Conservation (phyloP, 371 early-diverging fungal species). For the Chytridium lagenaria region DNA sequence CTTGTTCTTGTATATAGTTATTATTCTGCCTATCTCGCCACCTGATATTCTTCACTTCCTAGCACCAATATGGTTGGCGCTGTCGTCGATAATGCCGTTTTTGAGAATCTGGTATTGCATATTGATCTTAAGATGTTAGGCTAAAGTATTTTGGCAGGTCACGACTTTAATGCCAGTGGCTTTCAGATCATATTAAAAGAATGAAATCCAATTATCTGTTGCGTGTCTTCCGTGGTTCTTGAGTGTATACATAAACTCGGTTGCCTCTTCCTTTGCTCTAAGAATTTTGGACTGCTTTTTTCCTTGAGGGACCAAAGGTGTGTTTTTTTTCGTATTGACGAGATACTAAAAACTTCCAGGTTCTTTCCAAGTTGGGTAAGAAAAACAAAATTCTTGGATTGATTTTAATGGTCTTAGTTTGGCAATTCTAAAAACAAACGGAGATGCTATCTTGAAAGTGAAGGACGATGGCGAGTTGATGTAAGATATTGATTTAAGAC, state of each 20-base stretch:
- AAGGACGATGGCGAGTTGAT: slow-evolving; percentile 94
- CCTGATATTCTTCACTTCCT: too few relatives aligned
- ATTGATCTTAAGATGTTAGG: not conserved
- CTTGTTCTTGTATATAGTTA: not conserved
- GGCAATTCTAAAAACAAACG: slow-evolving; percentile 92
- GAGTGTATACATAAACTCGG: slow-evolving; percentile 90
- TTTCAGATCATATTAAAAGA: slow-evolving; percentile 77
- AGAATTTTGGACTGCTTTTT: slow-evolving; percentile 88
- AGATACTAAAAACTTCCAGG: slow-evolving; percentile 23
- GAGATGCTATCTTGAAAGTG: slow-evolving; percentile 80
- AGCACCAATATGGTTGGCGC: slow-evolving; percentile 98
- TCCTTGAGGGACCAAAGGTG: slow-evolving; percentile 89
- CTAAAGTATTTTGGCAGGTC: slow-evolving; percentile 34
- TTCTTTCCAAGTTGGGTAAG: slow-evolving; percentile 88
- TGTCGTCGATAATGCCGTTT: slow-evolving; percentile 91
- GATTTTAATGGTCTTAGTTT: slow-evolving; percentile 54
- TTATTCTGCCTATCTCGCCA: too few relatives aligned
- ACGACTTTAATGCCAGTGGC: slow-evolving; percentile 58
- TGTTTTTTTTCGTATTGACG: not conserved
- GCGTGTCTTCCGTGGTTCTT: slow-evolving; percentile 97
- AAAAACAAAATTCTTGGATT: slow-evolving; percentile 12
- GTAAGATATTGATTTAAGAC: slow-evolving; percentile 35
- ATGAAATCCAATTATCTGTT: slow-evolving; percentile 93
- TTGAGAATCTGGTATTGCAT: slow-evolving; percentile 72
- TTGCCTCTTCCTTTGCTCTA: slow-evolving; percentile 87